Percentiles rank a stretch among this genome's conserved stretches.
Evolutionary conservation across 2,329 filamentous ascomycete species (phyloP).

Genomic region (Cylindrodendrum hubeiense): DNA sequence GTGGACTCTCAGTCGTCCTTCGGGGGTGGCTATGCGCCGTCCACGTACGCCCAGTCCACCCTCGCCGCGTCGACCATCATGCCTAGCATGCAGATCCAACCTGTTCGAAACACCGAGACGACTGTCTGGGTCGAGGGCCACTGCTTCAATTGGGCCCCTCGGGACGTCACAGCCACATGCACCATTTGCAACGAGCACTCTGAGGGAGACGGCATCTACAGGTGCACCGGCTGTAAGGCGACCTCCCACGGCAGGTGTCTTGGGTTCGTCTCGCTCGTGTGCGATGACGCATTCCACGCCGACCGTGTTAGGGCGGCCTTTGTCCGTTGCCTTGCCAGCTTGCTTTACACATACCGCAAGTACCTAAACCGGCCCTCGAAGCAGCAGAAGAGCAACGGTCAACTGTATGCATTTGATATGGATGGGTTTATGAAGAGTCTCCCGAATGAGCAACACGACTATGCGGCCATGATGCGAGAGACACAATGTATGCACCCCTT

Average conservation of each 20-base stretch:
- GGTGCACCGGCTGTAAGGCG: constrained; percentile 74
- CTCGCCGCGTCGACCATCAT: constrained; percentile 88
- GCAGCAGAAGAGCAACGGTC: constrained; percentile 71
- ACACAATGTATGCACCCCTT: constrained; percentile 68
- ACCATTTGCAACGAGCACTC: constrained; percentile 82
- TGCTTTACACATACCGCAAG: constrained; percentile 76
- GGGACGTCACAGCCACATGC: constrained; percentile 73
- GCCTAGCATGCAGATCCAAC: constrained; percentile 85
- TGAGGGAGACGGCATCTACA: constrained; percentile 79
- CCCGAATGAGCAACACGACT: constrained; percentile 75
- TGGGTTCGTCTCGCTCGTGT: constrained; percentile 73
- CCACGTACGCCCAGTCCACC: constrained; percentile 88
- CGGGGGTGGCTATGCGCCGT: constrained; percentile 79
- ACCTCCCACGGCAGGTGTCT: constrained; percentile 71
- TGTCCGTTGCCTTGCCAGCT: constrained; percentile 73
- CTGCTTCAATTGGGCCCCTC: constrained; percentile 75
- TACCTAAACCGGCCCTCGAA: constrained; percentile 69
- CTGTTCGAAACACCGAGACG: constrained; percentile 82
- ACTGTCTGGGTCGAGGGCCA: constrained; percentile 89
- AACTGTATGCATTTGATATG: constrained; percentile 75
- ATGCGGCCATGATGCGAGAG: constrained; percentile 72
- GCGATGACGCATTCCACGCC: constrained; percentile 70
- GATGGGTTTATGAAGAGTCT: constrained; percentile 74
- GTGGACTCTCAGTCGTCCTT: constrained; percentile 79
- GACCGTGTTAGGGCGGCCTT: constrained; percentile 74